These are phyloP conservation scores for Eudorina sp. DNA, from an alignment of 139 green algal species.

Conservation along the genomic window DNA sequence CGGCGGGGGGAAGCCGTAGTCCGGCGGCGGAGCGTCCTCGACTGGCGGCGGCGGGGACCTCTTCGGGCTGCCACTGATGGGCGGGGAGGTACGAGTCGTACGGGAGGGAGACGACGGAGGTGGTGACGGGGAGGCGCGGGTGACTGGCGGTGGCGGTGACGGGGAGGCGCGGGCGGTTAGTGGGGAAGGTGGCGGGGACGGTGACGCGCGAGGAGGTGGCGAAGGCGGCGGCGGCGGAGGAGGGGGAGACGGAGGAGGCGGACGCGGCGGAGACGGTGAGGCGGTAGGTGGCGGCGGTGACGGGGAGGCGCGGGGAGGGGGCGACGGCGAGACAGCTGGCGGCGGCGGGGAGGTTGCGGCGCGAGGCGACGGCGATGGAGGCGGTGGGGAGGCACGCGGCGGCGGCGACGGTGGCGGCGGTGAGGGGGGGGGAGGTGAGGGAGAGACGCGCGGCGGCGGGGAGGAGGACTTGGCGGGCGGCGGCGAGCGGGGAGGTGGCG, in stretches of 20 bases:
- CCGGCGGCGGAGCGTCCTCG: neutral
- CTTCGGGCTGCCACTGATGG: neutral
- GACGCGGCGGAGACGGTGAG: neutral
- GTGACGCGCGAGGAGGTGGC: neutral
- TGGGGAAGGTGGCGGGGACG: neutral
- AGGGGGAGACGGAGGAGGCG: neutral
- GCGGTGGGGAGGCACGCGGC: neutral
- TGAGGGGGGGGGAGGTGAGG: neutral
- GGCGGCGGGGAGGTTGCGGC: neutral
- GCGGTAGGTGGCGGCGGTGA: neutral
- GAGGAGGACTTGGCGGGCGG: neutral
- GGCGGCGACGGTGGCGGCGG: neutral
- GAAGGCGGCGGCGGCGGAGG: neutral
- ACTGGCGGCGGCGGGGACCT: neutral
- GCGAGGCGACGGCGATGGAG: neutral
- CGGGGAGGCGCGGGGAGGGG: neutral
- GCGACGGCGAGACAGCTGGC: too few relatives aligned
- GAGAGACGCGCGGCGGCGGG: neutral
- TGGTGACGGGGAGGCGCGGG: neutral
- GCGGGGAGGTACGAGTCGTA: neutral
- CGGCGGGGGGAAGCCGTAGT: neutral
- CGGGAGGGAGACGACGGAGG: neutral
- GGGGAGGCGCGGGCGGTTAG: neutral
- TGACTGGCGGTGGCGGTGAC: neutral
- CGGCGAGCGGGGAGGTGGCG: neutral